phyloP scores from a whole-genome alignment of 2,329 filamentous ascomycete genomes.

The Xylariaceae sp. region DNA sequence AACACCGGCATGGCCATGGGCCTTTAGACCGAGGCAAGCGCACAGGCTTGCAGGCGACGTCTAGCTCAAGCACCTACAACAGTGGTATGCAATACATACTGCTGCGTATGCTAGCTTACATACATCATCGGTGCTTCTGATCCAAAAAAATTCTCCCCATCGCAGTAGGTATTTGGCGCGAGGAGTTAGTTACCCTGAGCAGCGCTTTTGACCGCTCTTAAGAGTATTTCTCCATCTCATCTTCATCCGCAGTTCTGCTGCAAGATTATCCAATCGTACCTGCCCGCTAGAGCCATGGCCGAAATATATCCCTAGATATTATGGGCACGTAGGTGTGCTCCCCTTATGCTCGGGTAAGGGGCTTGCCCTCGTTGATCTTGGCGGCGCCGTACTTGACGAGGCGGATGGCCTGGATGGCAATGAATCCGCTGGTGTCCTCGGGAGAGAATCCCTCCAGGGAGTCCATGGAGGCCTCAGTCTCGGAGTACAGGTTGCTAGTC shows the following conservation, averaged over 20 bases:
- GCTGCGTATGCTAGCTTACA: background rate
- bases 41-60: background rate
- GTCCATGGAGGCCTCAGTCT: constrained; percentile 48
- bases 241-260: background rate
- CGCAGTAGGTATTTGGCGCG: background rate
- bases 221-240: background rate
- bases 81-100: background rate
- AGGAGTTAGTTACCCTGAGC: background rate
- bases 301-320: background rate
- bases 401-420: constrained; percentile 64
- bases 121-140: background rate
- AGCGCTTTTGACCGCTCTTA: background rate
- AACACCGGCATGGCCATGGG: background rate
- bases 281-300: background rate
- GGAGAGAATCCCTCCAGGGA: constrained; percentile 41
- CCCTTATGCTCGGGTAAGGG: constrained; percentile 26
- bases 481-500: constrained; percentile 47
- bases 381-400: constrained; percentile 50
- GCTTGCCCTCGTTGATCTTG: constrained; percentile 39
- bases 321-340: background rate
- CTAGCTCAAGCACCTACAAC: background rate
- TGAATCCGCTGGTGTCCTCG: constrained; percentile 46
- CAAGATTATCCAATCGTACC: background rate
- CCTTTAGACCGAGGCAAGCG: background rate
- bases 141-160: background rate